Conservation (phyloP, 1,139 yeast genomes). For the Saccharomycopsis hybrid region DNA sequence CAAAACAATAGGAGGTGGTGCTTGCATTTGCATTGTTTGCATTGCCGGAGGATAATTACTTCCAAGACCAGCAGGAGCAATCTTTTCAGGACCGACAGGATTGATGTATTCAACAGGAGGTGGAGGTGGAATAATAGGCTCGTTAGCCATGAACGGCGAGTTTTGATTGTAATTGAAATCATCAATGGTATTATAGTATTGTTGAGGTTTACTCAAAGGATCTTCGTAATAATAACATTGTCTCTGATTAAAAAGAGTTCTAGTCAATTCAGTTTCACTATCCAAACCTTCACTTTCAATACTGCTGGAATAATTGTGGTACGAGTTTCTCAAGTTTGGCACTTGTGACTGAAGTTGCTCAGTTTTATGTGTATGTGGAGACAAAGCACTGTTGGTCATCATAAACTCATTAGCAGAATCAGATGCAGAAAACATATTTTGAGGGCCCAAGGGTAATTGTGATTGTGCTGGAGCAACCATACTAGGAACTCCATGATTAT, state of each 20-base stretch:
- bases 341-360: background rate
- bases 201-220: too few species aligned
- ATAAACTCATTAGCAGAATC: slow-evolving; percentile 15
- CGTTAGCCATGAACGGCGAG: too few species aligned
- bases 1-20: background rate
- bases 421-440: slow-evolving; percentile 3
- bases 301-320: slow-evolving; percentile 16
- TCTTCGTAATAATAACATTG: slow-evolving; percentile 7
- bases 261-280: slow-evolving; percentile 10
- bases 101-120: too few species aligned
- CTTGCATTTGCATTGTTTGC: too few species aligned
- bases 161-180: too few species aligned
- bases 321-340: slow-evolving; percentile 1
- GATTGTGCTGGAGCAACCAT: background rate
- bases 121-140: too few species aligned
- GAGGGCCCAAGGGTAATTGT: slow-evolving; percentile 1
- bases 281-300: slow-evolving; percentile 18
- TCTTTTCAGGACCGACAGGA: too few species aligned
- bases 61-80: too few species aligned
- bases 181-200: too few species aligned
- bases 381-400: slow-evolving; percentile 4
- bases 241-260: background rate
- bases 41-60: too few species aligned
- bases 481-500: background rate
- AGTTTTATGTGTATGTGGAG: background rate